phyloP scores from a whole-genome alignment of 768 basidiomycete genomes.

The Tephrocybe sp. region DNA sequence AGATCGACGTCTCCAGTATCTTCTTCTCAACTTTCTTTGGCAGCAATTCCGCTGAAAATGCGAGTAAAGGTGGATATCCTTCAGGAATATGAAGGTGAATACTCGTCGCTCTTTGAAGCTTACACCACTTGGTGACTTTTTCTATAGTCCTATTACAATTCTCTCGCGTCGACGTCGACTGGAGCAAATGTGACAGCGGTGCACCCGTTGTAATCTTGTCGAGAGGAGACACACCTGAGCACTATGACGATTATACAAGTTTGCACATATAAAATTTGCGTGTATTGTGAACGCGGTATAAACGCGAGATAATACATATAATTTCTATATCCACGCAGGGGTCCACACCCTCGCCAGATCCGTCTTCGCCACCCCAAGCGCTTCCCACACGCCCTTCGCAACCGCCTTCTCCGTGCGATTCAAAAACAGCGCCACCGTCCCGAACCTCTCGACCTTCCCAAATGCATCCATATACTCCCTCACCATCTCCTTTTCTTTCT shows the following conservation, averaged over 20 bases:
- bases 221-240: too few species aligned
- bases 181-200: background rate
- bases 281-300: too few species aligned
- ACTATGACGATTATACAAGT: too few species aligned
- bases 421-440: constrained; percentile 63
- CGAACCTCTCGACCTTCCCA: constrained; percentile 57
- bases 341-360: constrained; percentile 25
- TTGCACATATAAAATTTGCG: too few species aligned
- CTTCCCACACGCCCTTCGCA: constrained; percentile 46
- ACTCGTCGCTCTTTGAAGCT: background rate
- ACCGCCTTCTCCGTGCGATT: constrained; percentile 51
- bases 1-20: background rate
- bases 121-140: background rate
- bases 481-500: constrained; percentile 11
- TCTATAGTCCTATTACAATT: background rate
- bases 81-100: background rate
- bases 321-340: constrained; percentile 12
- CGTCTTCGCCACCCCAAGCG: constrained; percentile 28
- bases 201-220: too few species aligned
- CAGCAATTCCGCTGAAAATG: background rate
- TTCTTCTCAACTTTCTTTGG: constrained; percentile 3
- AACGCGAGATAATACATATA: too few species aligned
- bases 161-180: background rate
- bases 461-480: constrained; percentile 55
- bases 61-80: background rate